Evolutionary conservation across 768 basidiomycete species (phyloP).

Genomic region (Fibroporia radiculosa): DNA sequence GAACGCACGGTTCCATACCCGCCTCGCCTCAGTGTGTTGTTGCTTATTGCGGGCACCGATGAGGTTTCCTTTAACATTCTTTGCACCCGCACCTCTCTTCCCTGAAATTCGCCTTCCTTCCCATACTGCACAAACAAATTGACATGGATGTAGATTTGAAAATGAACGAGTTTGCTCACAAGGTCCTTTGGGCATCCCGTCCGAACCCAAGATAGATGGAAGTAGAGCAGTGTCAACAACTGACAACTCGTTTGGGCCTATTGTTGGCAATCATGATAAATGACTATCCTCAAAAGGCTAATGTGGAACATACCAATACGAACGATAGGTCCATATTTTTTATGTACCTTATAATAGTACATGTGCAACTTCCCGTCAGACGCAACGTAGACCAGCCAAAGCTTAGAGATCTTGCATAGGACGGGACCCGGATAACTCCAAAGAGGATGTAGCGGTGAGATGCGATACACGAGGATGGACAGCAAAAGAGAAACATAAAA

Average conservation of each 20-base stretch:
- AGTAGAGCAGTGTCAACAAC: constrained; percentile 14
- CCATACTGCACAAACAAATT: constrained; percentile 2
- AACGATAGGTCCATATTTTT: constrained; percentile 18
- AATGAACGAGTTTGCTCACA: constrained; percentile 9
- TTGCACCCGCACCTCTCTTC: background rate
- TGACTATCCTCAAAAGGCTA: background rate
- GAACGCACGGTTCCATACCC: constrained; percentile 37
- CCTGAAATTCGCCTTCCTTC: background rate
- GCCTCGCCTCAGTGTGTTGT: constrained; percentile 33
- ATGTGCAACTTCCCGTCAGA: constrained; percentile 12
- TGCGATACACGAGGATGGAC: constrained; percentile 16
- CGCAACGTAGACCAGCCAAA: constrained; percentile 7
- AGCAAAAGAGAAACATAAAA: constrained; percentile 7
- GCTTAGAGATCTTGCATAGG: constrained; percentile 13
- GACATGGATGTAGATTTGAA: background rate
- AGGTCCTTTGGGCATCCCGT: constrained; percentile 20
- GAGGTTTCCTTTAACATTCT: constrained; percentile 20
- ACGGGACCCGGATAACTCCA: constrained; percentile 18
- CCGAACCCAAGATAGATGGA: constrained; percentile 14
- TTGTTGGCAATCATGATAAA: background rate
- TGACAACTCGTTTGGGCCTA: constrained; percentile 21
- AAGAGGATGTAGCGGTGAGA: constrained; percentile 21
- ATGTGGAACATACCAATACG: constrained; percentile 14
- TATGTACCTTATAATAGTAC: constrained; percentile 12
- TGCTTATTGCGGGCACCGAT: constrained; percentile 27